Conservation (phyloP, 2,329 filamentous ascomycete genomes). For the Colletotrichum tabaci region DNA sequence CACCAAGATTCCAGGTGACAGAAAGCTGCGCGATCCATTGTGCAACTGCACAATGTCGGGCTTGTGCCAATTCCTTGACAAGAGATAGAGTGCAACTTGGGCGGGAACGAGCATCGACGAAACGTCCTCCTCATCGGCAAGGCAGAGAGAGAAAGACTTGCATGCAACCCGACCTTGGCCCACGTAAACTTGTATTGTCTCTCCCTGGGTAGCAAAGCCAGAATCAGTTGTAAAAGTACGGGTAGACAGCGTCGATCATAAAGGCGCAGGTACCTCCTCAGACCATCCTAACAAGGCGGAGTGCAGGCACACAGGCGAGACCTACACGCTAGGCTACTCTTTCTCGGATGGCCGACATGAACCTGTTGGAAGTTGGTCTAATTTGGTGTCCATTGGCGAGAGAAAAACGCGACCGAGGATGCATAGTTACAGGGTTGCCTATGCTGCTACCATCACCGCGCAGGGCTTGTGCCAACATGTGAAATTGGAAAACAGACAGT, state of each 20-base stretch:
- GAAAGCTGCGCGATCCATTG: not conserved
- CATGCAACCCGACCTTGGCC: conserved; percentile 3
- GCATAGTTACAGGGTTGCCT: too few species aligned
- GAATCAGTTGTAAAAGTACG: not conserved
- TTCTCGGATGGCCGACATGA: not conserved
- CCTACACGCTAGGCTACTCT: not conserved
- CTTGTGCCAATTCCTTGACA: not conserved
- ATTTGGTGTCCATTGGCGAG: not conserved
- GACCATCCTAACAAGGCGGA: not conserved
- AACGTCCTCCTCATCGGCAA: not conserved
- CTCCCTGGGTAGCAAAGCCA: not conserved
- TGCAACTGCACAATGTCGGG: not conserved
- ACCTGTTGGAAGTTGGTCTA: not conserved
- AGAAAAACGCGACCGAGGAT: not conserved
- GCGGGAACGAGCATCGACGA: not conserved
- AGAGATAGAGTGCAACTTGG: not conserved
- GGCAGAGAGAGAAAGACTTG: not conserved
- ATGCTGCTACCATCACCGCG: not conserved
- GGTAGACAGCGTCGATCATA: not conserved
- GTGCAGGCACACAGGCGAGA: not conserved
- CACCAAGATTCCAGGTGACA: not conserved
- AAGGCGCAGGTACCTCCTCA: not conserved
- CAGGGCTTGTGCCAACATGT: not conserved
- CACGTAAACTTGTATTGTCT: not conserved
- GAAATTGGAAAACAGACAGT: not conserved